Base-by-base conservation (phyloP, 2,329 filamentous ascomycete genomes). In the Conoideocrella luteorostrata region DNA sequence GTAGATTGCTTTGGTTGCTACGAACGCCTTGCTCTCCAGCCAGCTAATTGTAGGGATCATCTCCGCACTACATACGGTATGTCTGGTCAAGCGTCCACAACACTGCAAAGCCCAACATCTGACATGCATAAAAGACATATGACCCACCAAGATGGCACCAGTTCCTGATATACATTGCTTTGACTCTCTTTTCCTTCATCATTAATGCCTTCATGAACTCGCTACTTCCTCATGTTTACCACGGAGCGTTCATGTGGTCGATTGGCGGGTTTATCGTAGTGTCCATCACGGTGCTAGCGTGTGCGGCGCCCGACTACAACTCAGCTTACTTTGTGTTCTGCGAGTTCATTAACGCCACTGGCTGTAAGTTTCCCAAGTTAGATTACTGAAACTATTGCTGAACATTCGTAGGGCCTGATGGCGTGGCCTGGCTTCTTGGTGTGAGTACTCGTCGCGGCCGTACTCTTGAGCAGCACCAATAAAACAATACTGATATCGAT, bases 171-270 rank as follows among this genome's bases (percentile, higher is more conserved):
- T 63, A 63, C 22, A 49, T 61, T 5, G 59, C 48, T 3, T 54
- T 63, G 2, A 51, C 56, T 0, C 41, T 59, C 5, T 39, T 61
- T 3, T 51, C 59, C 0, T 61, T 62, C 4, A n/a, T 52, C 1
- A 52, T 57, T 11, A 63, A 63, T 6, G 56, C 59, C 0, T 61
- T 60, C 1, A 45, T 63, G 10, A 59, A 63, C 35, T 59, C 56
- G 0, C n/a, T 61, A 1, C 50, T 63, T 0, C 60, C 60, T 2
- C 45, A 51, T 2, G 54, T 87, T 50, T 86, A 82, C 52, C 79
- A 82, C 49, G 69, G 72, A 15, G 84, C 84, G 0, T 82, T 88
- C 47, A 72, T 78, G 22, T 88, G 84, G 84, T 84, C 79, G 0
- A 68, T 88, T 2, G 63, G 70, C 2, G 84, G 84, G 0, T 86